Conservation (phyloP, 306 rosid genomes). For the Calophaca sinica region DNA sequence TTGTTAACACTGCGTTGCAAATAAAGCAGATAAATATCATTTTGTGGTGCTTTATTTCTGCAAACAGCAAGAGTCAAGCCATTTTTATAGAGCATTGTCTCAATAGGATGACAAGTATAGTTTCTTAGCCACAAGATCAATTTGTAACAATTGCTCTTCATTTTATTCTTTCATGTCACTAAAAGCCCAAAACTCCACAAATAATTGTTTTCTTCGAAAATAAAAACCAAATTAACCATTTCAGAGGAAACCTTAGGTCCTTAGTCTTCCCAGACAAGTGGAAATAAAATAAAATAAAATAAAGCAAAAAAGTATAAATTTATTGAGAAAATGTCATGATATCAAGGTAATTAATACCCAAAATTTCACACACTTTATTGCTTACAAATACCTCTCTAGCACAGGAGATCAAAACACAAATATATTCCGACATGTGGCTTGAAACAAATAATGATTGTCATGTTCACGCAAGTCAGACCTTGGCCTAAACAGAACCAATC, state of each 20-base stretch:
- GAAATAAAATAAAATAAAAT: neutral
- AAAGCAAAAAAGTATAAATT: neutral
- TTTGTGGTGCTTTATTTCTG: no score
- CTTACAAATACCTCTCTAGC: neutral
- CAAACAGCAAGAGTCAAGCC: no score
- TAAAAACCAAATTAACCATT: constrained; percentile 2
- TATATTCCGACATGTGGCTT: neutral
- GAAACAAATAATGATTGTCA: neutral
- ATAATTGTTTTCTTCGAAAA: neutral
- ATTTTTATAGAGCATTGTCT: no score
- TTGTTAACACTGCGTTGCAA: no score
- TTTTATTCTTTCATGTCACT: constrained; percentile 13
- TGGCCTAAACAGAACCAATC: constrained; percentile 22
- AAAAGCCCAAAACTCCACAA: neutral
- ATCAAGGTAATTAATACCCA: neutral
- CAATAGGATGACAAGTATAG: no score
- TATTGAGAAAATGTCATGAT: neutral
- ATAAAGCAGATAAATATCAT: no score
- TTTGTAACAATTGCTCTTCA: neutral
- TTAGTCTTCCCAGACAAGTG: neutral
- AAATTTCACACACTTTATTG: neutral
- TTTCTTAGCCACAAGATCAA: no score
- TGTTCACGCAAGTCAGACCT: neutral
- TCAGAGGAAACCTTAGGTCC: neutral
- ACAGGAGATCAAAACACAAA: neutral